Evolutionary conservation across 495 filamentous ascomycete species (phyloP), one percentile per base, ranked within the genome.

Genomic region (Neurospora intermedia): DNA sequence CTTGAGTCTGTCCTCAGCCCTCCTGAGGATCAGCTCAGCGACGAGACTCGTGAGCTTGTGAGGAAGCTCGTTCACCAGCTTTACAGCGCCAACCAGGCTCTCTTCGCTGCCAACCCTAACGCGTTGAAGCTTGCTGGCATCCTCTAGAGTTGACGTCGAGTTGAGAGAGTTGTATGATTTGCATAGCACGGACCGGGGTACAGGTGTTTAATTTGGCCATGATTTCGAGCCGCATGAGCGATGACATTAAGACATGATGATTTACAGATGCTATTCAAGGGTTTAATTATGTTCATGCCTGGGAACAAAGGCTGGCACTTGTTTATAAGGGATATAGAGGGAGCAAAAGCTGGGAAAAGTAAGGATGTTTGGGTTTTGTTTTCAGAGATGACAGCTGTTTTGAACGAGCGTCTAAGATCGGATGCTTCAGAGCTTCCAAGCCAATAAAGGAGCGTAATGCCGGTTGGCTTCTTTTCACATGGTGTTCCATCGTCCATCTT

Each of bases 1-100:
- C 92, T 98, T 78, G 89, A 92, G 79, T 82, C 91, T 45, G 94
- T 98, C 31, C 87, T 97, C 46, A 86, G 86, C 31, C 88, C 90
- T 43, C 93, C 94, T 1, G 86, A 91, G 75, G 93, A 95, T 74
- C 96, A 98, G 84, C 85, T 99, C 11, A 91, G 92, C 72, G 89
- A 90, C 43, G 91, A 94, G 83, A 94, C 92, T 41, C 91, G 93
- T 66, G 79, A 83, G 70, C 70, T 77, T 69, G 79, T 81, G 11
- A 74, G 71, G 71, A 76, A 74, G 69, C 78, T 70, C 2, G 76
- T 81, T 43, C 72, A 74, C 62, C 69, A 75, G 0, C 77, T 82
- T 38, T 79, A 74, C 74, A 76, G 74, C 39, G 76, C 75, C 72
- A 78, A 82, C 73, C 77, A 76, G 20, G 75, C 74, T 8, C 74